Base-by-base conservation (phyloP, 129 eudicot species). In the Erigeron canadensis region DNA sequence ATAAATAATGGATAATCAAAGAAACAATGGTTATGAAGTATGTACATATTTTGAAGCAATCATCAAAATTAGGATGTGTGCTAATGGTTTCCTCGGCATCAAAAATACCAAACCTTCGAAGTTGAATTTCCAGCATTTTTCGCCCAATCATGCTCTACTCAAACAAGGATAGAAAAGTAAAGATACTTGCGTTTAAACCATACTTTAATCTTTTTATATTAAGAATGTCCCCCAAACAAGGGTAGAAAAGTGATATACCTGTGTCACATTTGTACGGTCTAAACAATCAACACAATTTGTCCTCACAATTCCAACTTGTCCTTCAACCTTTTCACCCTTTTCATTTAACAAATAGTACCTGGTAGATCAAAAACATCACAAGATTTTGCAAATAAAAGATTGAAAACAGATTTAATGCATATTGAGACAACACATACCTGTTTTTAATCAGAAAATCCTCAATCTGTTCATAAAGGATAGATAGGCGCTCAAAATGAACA, bases 211-310 rank as follows among this genome's bases (percentile, higher is more conserved):
- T 43, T 50, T 50, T 50, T n/a, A 2, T 17, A 28, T 43, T 10
- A 43, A 6, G 2, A 28, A 28, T 28, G 34, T 13, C 57, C 16
- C 11, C 11, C 57, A 50, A 50, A 50, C 18, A 50, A 28, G 65
- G 40, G n/a, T 23, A 58, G 39, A 58, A 58, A 58, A 59, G 72
- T 38, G 63, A 69, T 34, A 18, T 76, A 88, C 97, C 93, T 93
- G 98, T 46, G 96, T 89, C 55, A 93, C 96, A 74, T 89, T 93
- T 71, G 98, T 93, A 8, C 96, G 95, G 84, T 89, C 98, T 77
- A 93, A 84, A 84, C 98, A 93, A 66, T 93, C 98, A 57, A 93
- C 78, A 83, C 98, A 89, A 69, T 93, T 93, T 70, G 95, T 87
- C 75, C 98, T 84, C 43, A 87, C 96, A 71, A 93, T 78, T 69